A percentile compares a stretch with the other conserved stretches of the same genome.
Evolutionary conservation across 2,329 filamentous ascomycete species (phyloP).

Genomic region (Alternaria triticina): DNA sequence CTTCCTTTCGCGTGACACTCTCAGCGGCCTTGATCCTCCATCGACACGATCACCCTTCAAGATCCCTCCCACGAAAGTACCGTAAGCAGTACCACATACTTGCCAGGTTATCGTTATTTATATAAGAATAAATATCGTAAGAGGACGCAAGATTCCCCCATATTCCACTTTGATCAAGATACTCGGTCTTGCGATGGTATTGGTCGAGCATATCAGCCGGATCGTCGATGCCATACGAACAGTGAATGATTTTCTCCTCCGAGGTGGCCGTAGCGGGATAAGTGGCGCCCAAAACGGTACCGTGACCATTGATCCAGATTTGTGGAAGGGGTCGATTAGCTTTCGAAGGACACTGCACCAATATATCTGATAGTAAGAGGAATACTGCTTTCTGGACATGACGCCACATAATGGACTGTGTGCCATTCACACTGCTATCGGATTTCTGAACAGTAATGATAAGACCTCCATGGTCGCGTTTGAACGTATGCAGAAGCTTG

Average conservation of each 20-base stretch:
- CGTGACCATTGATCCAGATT: neutral
- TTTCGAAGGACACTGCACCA: neutral
- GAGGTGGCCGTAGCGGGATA: neutral
- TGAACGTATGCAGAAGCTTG: neutral
- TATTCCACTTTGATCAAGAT: too few species aligned
- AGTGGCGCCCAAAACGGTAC: neutral
- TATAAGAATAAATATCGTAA: too few species aligned
- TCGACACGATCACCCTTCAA: too few species aligned
- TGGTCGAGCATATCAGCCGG: neutral
- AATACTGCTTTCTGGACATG: neutral
- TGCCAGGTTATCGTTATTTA: too few species aligned
- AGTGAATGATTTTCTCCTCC: neutral
- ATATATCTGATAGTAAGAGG: neutral
- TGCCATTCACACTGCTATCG: neutral
- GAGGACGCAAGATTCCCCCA: too few species aligned
- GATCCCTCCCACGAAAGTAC: too few species aligned
- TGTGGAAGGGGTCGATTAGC: neutral
- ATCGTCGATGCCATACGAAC: neutral
- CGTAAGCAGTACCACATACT: too few species aligned
- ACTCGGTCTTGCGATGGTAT: fast-evolving
- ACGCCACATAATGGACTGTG: neutral
- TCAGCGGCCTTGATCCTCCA: too few species aligned
- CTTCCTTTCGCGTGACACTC: too few species aligned
- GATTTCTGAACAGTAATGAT: neutral
- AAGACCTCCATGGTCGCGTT: too few species aligned